Evolutionary conservation across 1,284 basidiomycete genomes (phyloP), one percentile per base, ranked within the genome.

Genomic region (Malassezia sp.): DNA sequence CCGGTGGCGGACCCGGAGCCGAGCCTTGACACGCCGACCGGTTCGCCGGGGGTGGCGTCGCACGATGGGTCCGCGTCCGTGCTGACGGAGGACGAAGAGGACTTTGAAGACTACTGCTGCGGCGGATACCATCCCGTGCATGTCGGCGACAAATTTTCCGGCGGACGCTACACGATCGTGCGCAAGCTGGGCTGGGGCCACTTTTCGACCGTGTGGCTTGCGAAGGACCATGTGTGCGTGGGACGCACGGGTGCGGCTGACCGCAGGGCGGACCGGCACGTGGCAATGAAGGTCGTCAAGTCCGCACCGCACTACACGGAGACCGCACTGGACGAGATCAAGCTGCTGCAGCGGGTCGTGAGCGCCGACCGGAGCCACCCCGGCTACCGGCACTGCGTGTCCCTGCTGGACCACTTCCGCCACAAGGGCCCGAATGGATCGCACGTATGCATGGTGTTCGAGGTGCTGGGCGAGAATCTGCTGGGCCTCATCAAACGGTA

Each of bases 381-480:
- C 9, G 69, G 69, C 34, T 49, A 61, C 14, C 54, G 65, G 5
- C 69, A 71, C 42, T 89, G 95, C 72, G 91, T 96, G 69, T 85
- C 85, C 23, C 85, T 97, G 62, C 82, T 97, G 38, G 91, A 97
- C 74, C 87, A 95, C 71, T 97, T 97, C 73, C 80, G 83, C 29
- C 93, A 97, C 73, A 84, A 83, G 52, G 93, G 91, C 0, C 90
- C 90, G 12, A 95, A 97, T 71, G 91, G 91, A 38, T 84, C 81
- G 15, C 91, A 97, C 73, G 85, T 97, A 55, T 97, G 93, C 78
- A 97, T 97, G 91, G 91, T 97, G 14, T 96, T 96, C 68, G 91
- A 97, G 73, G 93, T 97, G 27, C 79, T 97, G 9, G 91, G 93
- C 47, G 93, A 97, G 74, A 96, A 95, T 70, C 75, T 97, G n/a